These are phyloP conservation scores for Lithospermum erythrorhizon DNA, from an alignment of 257 asterid species.

Conservation along the genomic window DNA sequence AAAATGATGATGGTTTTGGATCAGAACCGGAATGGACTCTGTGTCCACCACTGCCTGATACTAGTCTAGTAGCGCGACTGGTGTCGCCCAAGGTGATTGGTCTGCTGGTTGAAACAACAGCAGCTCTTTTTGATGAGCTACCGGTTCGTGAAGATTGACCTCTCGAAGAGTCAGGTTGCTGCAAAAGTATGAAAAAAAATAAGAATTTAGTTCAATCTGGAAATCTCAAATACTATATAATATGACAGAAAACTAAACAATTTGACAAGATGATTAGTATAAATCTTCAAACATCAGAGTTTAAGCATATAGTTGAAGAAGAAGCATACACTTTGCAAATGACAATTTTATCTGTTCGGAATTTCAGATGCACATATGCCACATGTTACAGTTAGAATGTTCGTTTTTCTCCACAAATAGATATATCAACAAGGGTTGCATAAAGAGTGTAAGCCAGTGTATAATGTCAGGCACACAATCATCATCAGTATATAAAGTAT, in stretches of 20 bases:
- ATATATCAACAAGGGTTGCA: no score
- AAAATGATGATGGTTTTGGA: conserved; percentile 40
- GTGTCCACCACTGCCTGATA: conserved; percentile 34
- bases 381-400: neutral
- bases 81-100: conserved; percentile 36
- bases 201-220: neutral
- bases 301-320: neutral
- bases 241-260: neutral
- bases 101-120: conserved; percentile 39
- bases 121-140: conserved; percentile 67
- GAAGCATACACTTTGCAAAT: neutral
- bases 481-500: neutral
- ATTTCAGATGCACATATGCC: neutral
- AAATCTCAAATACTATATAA: neutral
- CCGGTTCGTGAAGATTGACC: conserved; percentile 54
- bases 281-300: neutral
- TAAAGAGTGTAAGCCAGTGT: neutral
- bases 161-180: conserved; percentile 64
- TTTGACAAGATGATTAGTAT: neutral
- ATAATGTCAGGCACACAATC: neutral
- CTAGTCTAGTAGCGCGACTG: conserved; percentile 26
- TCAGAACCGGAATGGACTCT: conserved; percentile 49
- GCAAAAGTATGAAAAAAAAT: conserved; percentile 19
- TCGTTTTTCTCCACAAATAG: neutral
- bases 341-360: no score